Conservation (phyloP, 306 rosid species). For the Prinsepia uniflora region DNA sequence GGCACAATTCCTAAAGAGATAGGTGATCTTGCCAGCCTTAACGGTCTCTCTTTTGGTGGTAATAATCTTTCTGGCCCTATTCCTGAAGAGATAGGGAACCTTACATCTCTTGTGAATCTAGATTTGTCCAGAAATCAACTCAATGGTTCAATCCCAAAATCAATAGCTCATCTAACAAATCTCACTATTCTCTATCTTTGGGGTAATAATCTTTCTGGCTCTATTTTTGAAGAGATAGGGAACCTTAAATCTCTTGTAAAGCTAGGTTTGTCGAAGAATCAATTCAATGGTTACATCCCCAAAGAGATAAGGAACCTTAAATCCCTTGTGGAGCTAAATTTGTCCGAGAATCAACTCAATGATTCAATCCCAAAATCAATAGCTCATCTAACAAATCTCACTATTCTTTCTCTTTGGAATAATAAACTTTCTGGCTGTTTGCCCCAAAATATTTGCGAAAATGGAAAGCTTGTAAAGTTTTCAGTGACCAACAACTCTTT, state of each 20-base stretch:
- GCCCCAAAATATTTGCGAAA: slow-evolving; percentile 19
- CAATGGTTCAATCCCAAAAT: background rate
- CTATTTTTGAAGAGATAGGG: no score
- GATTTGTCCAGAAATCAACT: background rate
- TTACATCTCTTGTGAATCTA: background rate
- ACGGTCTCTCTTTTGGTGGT: background rate
- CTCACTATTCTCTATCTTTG: no score
- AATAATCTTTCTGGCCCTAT: background rate
- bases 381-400: no score
- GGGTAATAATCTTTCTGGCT: no score
- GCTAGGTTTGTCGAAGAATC: no score
- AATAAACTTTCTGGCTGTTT: slow-evolving; percentile 19
- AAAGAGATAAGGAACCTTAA: no score
- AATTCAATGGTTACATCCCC: no score
- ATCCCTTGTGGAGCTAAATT: no score
- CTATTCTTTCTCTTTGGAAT: rapidly evolving
- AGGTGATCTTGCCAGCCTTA: background rate
- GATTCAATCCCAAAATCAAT: no score
- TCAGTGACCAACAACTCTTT: slow-evolving; percentile 30
- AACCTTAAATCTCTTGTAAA: no score
- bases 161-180: background rate
- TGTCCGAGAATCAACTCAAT: no score
- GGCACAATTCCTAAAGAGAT: slow-evolving; percentile 4
- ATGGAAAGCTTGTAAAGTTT: slow-evolving; percentile 12
- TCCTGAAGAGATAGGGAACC: background rate